A percentile compares a stretch with the other conserved stretches of the same genome.
Conservation (phyloP, 306 rosid genomes). For the Sechiopsis laciniata region DNA sequence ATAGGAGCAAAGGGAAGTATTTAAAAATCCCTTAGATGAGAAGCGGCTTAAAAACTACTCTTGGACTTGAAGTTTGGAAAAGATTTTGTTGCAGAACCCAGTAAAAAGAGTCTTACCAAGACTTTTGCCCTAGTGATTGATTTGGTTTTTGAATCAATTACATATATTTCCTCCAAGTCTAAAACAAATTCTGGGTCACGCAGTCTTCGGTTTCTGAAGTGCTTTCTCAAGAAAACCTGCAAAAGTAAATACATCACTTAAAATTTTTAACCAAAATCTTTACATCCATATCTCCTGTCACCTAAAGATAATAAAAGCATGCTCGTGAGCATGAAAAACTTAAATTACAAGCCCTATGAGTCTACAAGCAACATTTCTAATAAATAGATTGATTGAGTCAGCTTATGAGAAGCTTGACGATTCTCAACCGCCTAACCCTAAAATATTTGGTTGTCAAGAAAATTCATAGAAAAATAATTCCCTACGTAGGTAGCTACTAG, state of each 20-base stretch:
- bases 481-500: no score
- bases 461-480: no score
- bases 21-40: background rate
- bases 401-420: no score
- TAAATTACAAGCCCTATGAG: no score
- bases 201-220: constrained; percentile 68
- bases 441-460: no score
- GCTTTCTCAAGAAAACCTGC: constrained; percentile 85
- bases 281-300: background rate
- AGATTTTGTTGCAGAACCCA: background rate
- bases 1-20: constrained; percentile 18
- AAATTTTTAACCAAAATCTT: constrained; percentile 1
- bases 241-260: constrained; percentile 23
- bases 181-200: constrained; percentile 79
- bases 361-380: no score
- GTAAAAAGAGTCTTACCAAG: constrained; percentile 46
- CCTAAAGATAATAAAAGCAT: background rate
- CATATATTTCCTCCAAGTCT: constrained; percentile 89
- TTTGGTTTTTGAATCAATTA: constrained; percentile 77
- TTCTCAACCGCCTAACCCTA: no score
- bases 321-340: background rate
- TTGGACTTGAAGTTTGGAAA: background rate
- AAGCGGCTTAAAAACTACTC: background rate
- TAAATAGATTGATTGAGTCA: no score
- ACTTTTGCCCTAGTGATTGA: constrained; percentile 85